Base-by-base conservation (phyloP, 495 filamentous ascomycete genomes). In the Lasiosphaeris hirsuta region DNA sequence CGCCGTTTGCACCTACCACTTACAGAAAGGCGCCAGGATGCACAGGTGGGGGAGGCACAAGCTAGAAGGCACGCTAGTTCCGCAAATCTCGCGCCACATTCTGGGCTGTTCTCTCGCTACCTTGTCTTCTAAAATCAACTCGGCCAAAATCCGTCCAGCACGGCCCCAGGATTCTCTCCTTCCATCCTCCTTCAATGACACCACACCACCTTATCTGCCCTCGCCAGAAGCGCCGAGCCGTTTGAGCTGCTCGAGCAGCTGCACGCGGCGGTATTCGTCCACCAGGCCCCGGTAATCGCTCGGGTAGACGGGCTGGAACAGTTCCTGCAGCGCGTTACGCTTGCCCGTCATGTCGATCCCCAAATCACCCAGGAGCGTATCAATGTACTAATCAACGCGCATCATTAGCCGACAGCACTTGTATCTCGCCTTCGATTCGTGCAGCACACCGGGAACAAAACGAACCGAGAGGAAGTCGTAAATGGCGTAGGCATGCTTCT, bases 401-500 rank as follows among this genome's bases (percentile, higher is more conserved):
- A 38, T 68, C 63, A 38, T 68, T 60, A 34, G 63, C 66, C 1
- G 41, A n/a, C 41, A n/a, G 18, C 14, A 43, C 1, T 41, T 41
- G 10, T 3, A 13, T n/a, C n/a, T n/a, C n/a, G n/a, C n/a, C n/a
- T n/a, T n/a, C n/a, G n/a, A n/a, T 41, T 41, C 38, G 8, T 7
- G 14, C 14, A 41, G 38, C 3, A 41, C 10, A 41, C 2, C 2
- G 3, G 8, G 38, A 11, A 11, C 2, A 41, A 41, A 41, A 55
- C 60, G 54, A 41, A 63, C 61, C 13, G 66, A 56, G 14, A 66
- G 33, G 19, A 59, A 71, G 50, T 73, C 70, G 23, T 61, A 71
- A n/a, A 70, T 60, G 13, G 65, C 50, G 56, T 67, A 71, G 8
- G 69, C 57, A 36, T 64, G 56, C 14, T 59, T 63, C 35, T 47